Conservation (phyloP, 2,329 filamentous ascomycete genomes). For the Talaromyces pinophilus region DNA sequence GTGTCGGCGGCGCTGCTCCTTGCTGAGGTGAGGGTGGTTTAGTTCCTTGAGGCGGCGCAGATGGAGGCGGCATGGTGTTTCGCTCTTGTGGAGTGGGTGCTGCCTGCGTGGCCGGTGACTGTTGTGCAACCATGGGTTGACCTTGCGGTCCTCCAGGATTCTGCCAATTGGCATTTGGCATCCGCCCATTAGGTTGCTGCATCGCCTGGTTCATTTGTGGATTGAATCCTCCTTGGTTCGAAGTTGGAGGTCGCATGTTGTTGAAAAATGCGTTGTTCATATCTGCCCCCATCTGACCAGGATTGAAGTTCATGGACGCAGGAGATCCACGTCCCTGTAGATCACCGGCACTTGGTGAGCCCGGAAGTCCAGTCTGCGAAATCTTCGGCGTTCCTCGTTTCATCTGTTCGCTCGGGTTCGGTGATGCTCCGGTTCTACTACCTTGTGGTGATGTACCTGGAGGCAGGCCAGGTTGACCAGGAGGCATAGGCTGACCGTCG, state of each 20-base stretch:
- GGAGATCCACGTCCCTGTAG: slow-evolving; percentile 64
- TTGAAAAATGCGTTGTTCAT: slow-evolving; percentile 49
- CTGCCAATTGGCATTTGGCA: slow-evolving; percentile 47
- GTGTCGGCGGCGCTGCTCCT: slow-evolving; percentile 60
- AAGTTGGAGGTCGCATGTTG: slow-evolving; percentile 61
- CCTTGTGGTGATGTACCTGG: slow-evolving; percentile 60
- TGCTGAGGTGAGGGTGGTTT: slow-evolving; percentile 48
- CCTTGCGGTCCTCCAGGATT: slow-evolving; percentile 38
- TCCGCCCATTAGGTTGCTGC: slow-evolving; percentile 34
- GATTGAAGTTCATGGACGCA: slow-evolving; percentile 59
- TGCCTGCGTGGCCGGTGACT: slow-evolving; percentile 46
- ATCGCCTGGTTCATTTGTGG: slow-evolving; percentile 31
- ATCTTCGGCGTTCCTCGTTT: slow-evolving; percentile 64
- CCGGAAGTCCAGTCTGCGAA: slow-evolving; percentile 57
- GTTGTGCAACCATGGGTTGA: slow-evolving; percentile 52
- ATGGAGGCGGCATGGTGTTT: slow-evolving; percentile 54
- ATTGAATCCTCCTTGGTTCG: slow-evolving; percentile 51
- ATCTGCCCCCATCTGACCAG: slow-evolving; percentile 53
- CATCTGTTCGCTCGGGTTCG: slow-evolving; percentile 64
- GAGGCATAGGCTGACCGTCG: slow-evolving; percentile 51
- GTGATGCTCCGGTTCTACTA: slow-evolving; percentile 60
- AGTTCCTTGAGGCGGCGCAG: slow-evolving; percentile 45
- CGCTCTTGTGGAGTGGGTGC: slow-evolving; percentile 61
- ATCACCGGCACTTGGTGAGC: slow-evolving; percentile 59
- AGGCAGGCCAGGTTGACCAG: slow-evolving; percentile 49